Conservation (phyloP, 257 asterid species). For the Gynochthodes officinalis region DNA sequence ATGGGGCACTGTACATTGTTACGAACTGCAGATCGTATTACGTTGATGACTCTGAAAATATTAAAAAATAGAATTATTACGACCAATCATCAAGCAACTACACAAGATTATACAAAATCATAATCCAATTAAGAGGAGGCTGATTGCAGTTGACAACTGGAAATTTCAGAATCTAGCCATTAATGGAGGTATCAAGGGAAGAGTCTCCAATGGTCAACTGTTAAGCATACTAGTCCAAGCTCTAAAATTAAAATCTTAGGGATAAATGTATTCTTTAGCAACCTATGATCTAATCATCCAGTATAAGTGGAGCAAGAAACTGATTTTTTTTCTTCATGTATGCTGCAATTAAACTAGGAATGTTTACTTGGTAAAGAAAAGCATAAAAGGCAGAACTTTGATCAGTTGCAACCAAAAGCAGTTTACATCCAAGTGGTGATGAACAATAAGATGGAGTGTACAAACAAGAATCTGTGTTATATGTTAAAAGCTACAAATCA, state of each 20-base stretch:
- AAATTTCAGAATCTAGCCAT: background rate
- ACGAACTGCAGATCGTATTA: constrained; percentile 34
- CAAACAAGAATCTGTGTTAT: background rate
- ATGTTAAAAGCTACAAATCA: background rate
- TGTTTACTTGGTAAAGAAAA: too few species aligned
- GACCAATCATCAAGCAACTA: background rate
- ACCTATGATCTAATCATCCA: background rate
- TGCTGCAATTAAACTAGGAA: background rate
- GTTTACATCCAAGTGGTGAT: background rate
- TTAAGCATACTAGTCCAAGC: background rate
- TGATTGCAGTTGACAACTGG: background rate
- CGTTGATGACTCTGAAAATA: constrained; percentile 30
- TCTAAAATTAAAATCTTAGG: background rate
- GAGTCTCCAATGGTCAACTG: background rate
- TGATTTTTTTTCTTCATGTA: background rate
- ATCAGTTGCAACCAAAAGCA: background rate
- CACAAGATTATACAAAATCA: background rate
- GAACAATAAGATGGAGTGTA: background rate
- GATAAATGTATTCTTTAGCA: background rate
- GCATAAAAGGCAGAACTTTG: background rate
- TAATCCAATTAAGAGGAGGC: background rate
- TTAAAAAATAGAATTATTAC: background rate
- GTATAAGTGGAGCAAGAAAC: background rate
- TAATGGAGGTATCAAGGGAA: background rate
- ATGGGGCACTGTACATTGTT: constrained; percentile 45